Evolutionary conservation across 2,329 filamentous ascomycete genomes (phyloP), one percentile per base, ranked within the genome.

Genomic region (Penicillium hesseltinei): DNA sequence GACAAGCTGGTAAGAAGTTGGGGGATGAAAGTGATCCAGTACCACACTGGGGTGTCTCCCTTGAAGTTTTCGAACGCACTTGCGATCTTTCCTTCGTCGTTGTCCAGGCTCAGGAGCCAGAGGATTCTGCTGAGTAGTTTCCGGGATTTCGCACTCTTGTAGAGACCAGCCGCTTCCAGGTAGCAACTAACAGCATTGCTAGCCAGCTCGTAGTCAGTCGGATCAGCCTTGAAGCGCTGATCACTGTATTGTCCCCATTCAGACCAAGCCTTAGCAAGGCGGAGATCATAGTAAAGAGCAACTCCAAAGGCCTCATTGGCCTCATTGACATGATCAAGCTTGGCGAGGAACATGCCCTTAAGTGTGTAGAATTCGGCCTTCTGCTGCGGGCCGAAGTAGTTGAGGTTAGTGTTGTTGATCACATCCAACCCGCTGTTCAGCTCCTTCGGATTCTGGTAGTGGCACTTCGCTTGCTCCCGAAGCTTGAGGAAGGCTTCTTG

Each of bases 201-300:
- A 5, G 93, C 95, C 59, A 90, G 86, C 60, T 88, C 89, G 54
- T 96, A 82, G 69, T 96, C 90, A 5, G 82, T 80, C 0, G 92
- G 89, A 63, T 96, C 90, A 53, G 92, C 89, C 77, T 96, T 97
- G 81, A 97, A 99, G 55, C 94, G 88, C 66, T 91, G 87, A 73
- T 99, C 94, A 69, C 96, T 97, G 81, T 96, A 99, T 70, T 96
- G 92, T 50, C 94, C 94, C 94, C 94, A 99, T 78, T 99, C 94
- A 17, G 94, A 93, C 94, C 94, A 99, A 3, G 94, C 94, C 77
- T 99, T 99, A 4, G 94, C 90, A 49, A 96, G 85, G 66, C 92
- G 89, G 65, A 99, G 91, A 68, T 99, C 95, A 67, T 96, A 97
- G 78, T 93, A 97, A 59, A 99, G 77, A 0, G 94, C 95, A 50